These are phyloP conservation scores for Ruellia speciosa DNA, from an alignment of 305 asterid genomes.

Conservation along the genomic window DNA sequence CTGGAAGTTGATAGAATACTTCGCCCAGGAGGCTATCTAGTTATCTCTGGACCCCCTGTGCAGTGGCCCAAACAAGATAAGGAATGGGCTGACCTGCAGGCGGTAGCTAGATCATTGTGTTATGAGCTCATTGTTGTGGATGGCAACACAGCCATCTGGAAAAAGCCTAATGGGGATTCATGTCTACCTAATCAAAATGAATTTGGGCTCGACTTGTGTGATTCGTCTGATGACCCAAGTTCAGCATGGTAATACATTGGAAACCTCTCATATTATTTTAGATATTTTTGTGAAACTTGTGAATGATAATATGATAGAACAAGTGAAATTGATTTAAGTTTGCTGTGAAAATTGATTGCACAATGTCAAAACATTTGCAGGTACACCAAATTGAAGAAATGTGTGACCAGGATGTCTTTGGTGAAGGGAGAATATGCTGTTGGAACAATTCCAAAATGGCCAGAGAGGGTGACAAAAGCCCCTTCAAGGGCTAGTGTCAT, in stretches of 20 bases:
- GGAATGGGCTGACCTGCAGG: conserved; percentile 97
- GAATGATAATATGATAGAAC: conserved; percentile 2
- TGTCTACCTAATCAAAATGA: conserved; percentile 77
- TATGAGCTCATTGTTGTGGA: conserved; percentile 83
- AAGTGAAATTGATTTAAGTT: conserved; percentile 9
- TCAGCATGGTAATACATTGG: conserved; percentile 60
- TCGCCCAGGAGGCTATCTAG: conserved; percentile 94
- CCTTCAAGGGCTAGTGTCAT: conserved; percentile 66
- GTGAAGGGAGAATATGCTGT: conserved; percentile 58
- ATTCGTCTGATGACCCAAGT: conserved; percentile 69
- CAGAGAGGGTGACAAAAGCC: conserved; percentile 57
- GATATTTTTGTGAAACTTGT: conserved; percentile 11
- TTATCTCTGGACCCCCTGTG: conserved; percentile 94
- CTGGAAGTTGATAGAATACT: conserved; percentile 95
- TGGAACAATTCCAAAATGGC: conserved; percentile 82
- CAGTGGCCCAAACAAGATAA: conserved; percentile 91
- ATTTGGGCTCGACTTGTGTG: conserved; percentile 62
- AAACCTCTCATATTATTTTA: conserved; percentile 14
- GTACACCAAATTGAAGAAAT: conserved; percentile 76
- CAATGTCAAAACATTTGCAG: conserved; percentile 34
- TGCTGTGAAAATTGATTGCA: not conserved
- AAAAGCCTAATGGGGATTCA: conserved; percentile 66
- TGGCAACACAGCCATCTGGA: conserved; percentile 97
- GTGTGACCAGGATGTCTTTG: conserved; percentile 61
- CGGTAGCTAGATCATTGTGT: conserved; percentile 79